Evolutionary conservation across 768 basidiomycete genomes (phyloP).

Genomic region (Hygrophorus russula): DNA sequence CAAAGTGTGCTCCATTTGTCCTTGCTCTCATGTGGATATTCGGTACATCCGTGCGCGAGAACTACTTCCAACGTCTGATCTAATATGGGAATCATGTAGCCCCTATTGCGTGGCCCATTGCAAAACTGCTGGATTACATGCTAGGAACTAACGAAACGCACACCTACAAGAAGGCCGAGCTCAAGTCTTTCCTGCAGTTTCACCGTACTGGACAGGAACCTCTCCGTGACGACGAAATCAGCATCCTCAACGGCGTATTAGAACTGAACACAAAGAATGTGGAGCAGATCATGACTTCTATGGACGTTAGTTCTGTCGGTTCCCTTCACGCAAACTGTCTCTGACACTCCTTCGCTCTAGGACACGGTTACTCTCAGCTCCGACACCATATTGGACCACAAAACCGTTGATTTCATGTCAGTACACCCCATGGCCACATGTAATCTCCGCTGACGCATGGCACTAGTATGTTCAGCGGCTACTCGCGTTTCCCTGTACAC

Average conservation of each 20-base stretch:
- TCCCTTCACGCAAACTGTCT: constrained; percentile 14
- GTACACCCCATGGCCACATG: constrained; percentile 6
- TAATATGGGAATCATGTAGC: too few species aligned
- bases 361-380: constrained; percentile 75
- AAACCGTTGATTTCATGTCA: constrained; percentile 66
- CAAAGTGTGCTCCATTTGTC: constrained; percentile 67
- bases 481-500: constrained; percentile 88
- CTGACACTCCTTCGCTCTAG: constrained; percentile 20
- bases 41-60: constrained; percentile 15
- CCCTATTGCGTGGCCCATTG: constrained; percentile 75
- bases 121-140: constrained; percentile 69
- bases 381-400: constrained; percentile 71
- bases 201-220: constrained; percentile 71
- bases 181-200: constrained; percentile 72
- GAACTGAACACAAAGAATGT: constrained; percentile 71
- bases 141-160: constrained; percentile 65
- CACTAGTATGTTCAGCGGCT: constrained; percentile 64
- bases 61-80: constrained; percentile 30
- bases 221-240: constrained; percentile 71
- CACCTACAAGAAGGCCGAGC: constrained; percentile 76
- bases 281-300: constrained; percentile 73
- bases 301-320: constrained; percentile 34
- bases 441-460: background rate
- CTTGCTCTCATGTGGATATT: constrained; percentile 60
- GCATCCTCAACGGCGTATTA: constrained; percentile 69